Conservation (phyloP, 129 eudicot genomes). For the Smallanthus sonchifolius region DNA sequence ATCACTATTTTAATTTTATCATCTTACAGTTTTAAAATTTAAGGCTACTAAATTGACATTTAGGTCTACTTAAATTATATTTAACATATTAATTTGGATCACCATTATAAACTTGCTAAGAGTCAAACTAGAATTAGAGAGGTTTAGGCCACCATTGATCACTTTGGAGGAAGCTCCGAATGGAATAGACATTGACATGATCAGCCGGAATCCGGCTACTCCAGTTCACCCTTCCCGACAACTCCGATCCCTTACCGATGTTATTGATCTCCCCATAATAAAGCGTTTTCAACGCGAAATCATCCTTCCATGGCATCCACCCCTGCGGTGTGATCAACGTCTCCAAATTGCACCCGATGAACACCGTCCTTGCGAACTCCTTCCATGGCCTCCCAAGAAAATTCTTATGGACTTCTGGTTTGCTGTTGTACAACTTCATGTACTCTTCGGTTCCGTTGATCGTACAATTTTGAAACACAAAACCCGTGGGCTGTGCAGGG, state of each 20-base stretch:
- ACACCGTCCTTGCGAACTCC: conserved; percentile 65
- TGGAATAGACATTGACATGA: conserved; percentile 42
- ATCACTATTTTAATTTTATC: no score
- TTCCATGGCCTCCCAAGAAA: conserved; percentile 87
- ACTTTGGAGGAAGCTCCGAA: conserved; percentile 64
- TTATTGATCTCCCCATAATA: conserved; percentile 62
- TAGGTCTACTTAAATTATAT: no score
- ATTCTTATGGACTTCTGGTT: conserved; percentile 50
- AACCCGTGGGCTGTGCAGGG: conserved; percentile 61
- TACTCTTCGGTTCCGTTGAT: conserved; percentile 57
- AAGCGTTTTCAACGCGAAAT: conserved; percentile 54
- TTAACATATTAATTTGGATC: no score
- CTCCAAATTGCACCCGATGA: conserved; percentile 43
- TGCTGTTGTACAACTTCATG: conserved; percentile 40
- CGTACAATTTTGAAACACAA: conserved; percentile 52
- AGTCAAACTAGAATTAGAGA: background rate
- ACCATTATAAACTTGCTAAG: no score
- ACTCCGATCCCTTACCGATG: conserved; percentile 43
- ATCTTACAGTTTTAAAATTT: no score
- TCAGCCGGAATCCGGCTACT: conserved; percentile 60
- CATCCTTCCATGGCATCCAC: conserved; percentile 77
- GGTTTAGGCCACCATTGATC: conserved; percentile 49
- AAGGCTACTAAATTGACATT: no score
- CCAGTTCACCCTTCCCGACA: conserved; percentile 54
- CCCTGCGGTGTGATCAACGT: conserved; percentile 48